Base-by-base conservation (phyloP, 768 basidiomycete genomes). In the Boletus fagicola region DNA sequence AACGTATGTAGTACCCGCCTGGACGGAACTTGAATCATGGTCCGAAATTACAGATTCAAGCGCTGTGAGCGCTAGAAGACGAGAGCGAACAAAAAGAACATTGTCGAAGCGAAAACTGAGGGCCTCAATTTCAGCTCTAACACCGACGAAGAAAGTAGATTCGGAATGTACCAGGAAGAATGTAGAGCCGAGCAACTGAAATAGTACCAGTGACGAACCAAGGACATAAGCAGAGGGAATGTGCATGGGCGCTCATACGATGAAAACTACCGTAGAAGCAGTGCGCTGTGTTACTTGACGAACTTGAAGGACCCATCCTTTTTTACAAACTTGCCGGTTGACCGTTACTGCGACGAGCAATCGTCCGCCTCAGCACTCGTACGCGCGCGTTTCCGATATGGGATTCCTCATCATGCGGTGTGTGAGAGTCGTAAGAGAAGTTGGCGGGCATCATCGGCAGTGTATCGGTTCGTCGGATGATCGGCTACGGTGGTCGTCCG, bases 111-210 rank as follows among this genome's bases (percentile, higher is more conserved):
- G n/a, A 44, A 36, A 36, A 26, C 43, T 4, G 39, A 42, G 28
- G 28, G 40, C 18, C 40, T 59, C 50, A 26, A 53, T 53, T 24
- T 47, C 49, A 51, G 33, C 28, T 53, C 28, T 48, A 59, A 59
- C 58, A 4, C 24, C 51, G 50, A 42, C 26, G 7, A 54, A 35
- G 18, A 33, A 44, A 20, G 31, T 43, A 11, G 2, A 22, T 28
- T n/a, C n/a, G 8, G 13, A 33, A 42, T 40, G 33, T 49, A 58
- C 47, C 47, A n/a, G 38, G 40, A 20, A 22, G 33, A 39, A 39
- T 6, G 36, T 11, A 43, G 10, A 43, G 20, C 57, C 46, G 24
- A 28, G 20, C n/a, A 16, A 13, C 28, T 24, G 36, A 57, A 45
- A 53, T 46, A 39, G 56, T 7, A 44, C 8, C 7, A 13, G 35